Base-by-base conservation (phyloP, 805 yeast species). In the Cyberlindnera misumaiensis region DNA sequence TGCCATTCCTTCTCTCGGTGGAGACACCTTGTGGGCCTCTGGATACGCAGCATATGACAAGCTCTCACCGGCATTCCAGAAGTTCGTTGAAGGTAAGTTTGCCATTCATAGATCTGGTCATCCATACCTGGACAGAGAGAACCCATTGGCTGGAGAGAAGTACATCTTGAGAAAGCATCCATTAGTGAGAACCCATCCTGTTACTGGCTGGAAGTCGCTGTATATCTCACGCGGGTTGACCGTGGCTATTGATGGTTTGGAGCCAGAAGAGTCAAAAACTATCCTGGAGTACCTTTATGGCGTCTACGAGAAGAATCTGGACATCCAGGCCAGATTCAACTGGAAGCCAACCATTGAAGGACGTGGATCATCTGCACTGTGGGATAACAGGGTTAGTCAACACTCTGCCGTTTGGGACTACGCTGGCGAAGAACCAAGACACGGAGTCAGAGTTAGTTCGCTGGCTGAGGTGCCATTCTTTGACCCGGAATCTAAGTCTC, bases 171-270 rank as follows among this genome's bases (percentile, higher is more conserved):
- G 76, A 51, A 73, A 65, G 37, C 82, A 76, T 55, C 80, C 80
- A 2, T 45, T 77, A 13, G 65, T 77, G 29, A 67, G 80, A 56
- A 75, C 80, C 26, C 75, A 77, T 47, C 82, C 83, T 7, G 76
- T 68, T 11, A 77, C 82, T 30, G 80, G 80, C 22, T 71, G 77
- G 79, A 77, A 76, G 55, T 59, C 75, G 3, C 55, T 75, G 45
- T 75, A 33, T 42, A 75, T 73, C 33, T 73, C 72, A 57, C 63
- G 75, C 36, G 55, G 61, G 8, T 65, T 64, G 65, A 72, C 76
- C 11, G 58, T 51, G 20, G 62, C 72, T 42, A 75, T 74, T 40
- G 63, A 70, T n/a, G 80, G 75, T 1, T 62, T 74, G 32, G 67
- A 68, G 35, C 67, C 68, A 15, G 70, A 56, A 34, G 80, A 75